Percentiles rank a stretch among this genome's conserved stretches.
Conservation (phyloP, 495 filamentous ascomycete species). For the Podospora fimiseda region DNA sequence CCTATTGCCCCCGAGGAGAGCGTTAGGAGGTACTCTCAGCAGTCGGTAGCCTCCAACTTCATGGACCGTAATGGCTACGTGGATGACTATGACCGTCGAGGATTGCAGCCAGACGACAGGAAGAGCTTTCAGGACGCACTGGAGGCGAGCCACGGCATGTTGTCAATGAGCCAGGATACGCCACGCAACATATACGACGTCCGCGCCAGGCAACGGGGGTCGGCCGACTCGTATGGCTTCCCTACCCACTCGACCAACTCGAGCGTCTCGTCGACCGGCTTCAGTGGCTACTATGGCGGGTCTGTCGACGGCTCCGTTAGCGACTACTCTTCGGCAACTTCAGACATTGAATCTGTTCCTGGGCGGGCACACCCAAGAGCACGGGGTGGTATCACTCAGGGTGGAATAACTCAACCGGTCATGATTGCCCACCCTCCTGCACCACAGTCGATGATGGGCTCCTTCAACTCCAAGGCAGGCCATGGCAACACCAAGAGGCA, state of each 20-base stretch:
- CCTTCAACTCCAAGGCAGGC: conserved; percentile 95
- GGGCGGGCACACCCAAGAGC: conserved; percentile 82
- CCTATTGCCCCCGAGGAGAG: conserved; percentile 53
- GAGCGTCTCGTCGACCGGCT: conserved; percentile 78
- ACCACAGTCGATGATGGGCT: conserved; percentile 96
- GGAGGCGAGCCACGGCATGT: conserved; percentile 78
- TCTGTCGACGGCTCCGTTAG: conserved; percentile 87
- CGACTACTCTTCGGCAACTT: conserved; percentile 90
- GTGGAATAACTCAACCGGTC: conserved; percentile 29
- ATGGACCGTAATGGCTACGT: conserved; percentile 13
- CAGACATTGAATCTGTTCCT: conserved; percentile 67
- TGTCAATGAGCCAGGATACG: conserved; percentile 87
- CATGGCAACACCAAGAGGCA: conserved; percentile 99
- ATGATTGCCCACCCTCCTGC: conserved; percentile 69
- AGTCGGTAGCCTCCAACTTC: conserved; percentile 64
- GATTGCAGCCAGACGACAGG: conserved; percentile 53
- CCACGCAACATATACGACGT: conserved; percentile 83
- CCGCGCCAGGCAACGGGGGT: conserved; percentile 51
- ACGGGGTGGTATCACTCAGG: conserved; percentile 27
- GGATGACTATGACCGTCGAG: conserved; percentile 55
- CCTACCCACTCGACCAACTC: conserved; percentile 90
- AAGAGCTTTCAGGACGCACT: conserved; percentile 74
- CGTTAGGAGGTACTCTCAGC: conserved; percentile 76
- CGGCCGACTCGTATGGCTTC: conserved; percentile 89
- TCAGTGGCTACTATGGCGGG: conserved; percentile 71